Evolutionary conservation across 805 yeast genomes (phyloP).

Genomic region (Nematodospora valgi): DNA sequence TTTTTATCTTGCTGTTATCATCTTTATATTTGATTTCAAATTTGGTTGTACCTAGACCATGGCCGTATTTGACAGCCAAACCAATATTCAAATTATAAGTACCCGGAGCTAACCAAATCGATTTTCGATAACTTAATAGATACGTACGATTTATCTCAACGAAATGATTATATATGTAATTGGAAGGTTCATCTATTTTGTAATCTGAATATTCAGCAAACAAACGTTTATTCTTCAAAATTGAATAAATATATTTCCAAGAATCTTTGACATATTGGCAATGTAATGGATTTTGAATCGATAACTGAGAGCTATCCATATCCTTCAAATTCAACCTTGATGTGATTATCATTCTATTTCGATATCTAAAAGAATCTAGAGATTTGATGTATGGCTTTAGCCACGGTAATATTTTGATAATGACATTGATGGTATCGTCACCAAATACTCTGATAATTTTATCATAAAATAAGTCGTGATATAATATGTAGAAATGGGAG

Average conservation of each 20-base stretch:
- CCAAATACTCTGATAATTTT: constrained; percentile 36
- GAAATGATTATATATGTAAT: constrained; percentile 40
- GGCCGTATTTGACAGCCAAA: constrained; percentile 48
- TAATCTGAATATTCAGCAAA: constrained; percentile 47
- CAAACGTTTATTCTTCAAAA: constrained; percentile 49
- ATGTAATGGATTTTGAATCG: constrained; percentile 18
- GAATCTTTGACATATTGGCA: constrained; percentile 44
- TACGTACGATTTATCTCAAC: constrained; percentile 51
- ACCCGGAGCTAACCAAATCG: constrained; percentile 47
- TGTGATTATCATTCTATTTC: constrained; percentile 24
- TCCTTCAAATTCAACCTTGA: constrained; percentile 27
- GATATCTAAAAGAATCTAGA: constrained; percentile 33
- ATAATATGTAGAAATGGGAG: constrained; percentile 44
- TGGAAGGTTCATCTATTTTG: constrained; percentile 46
- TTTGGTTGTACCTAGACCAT: constrained; percentile 57
- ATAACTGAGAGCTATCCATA: constrained; percentile 14
- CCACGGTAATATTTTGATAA: constrained; percentile 37
- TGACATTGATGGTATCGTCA: constrained; percentile 26
- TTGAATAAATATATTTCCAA: constrained; percentile 51
- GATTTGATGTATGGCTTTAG: constrained; percentile 33
- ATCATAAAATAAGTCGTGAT: constrained; percentile 48
- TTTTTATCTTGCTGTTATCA: constrained; percentile 21
- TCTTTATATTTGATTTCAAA: constrained; percentile 42
- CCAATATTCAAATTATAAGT: constrained; percentile 50
- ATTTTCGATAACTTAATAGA: constrained; percentile 43